Conservation (phyloP, 805 yeast species). For the Pachysolen tannophilus region DNA sequence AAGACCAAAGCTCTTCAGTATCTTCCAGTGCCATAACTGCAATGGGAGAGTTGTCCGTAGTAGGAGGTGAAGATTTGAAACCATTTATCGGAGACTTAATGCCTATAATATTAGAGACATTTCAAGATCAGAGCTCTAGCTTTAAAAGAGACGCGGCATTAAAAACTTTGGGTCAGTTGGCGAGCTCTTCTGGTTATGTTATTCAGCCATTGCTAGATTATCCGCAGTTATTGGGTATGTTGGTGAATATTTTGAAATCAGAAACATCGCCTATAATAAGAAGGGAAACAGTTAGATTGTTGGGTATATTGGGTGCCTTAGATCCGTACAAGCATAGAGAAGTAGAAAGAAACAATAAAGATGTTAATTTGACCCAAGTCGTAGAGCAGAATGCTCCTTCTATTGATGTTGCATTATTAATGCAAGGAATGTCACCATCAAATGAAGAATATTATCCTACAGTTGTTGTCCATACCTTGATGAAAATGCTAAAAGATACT, state of each 20-base stretch:
- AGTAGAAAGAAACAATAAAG: constrained; percentile 53
- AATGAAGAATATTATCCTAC: constrained; percentile 92
- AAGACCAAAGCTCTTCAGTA: constrained; percentile 60
- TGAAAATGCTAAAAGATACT: constrained; percentile 78
- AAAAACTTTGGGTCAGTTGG: constrained; percentile 77
- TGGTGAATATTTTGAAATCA: constrained; percentile 74
- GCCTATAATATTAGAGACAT: constrained; percentile 81
- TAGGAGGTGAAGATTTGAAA: constrained; percentile 78
- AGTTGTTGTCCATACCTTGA: constrained; percentile 79
- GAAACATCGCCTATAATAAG: constrained; percentile 70
- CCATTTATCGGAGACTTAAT: constrained; percentile 68
- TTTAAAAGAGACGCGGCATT: constrained; percentile 85
- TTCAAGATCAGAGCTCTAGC: constrained; percentile 89
- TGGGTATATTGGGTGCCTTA: constrained; percentile 93
- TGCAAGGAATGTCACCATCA: constrained; percentile 93
- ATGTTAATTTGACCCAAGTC: constrained; percentile 20
- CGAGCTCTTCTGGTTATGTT: constrained; percentile 90
- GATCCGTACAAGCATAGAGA: constrained; percentile 96
- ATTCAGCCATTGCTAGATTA: constrained; percentile 88
- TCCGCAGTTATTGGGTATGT: constrained; percentile 78
- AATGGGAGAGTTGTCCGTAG: constrained; percentile 81
- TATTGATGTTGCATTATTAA: constrained; percentile 78
- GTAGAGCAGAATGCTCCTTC: constrained; percentile 85
- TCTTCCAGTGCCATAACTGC: constrained; percentile 82
- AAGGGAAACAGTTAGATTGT: constrained; percentile 78